Percentiles rank a stretch among this genome's conserved stretches.
These are phyloP conservation scores for Ustilago xerochloae DNA, from an alignment of 1,284 basidiomycete genomes.

Conservation along the genomic window DNA sequence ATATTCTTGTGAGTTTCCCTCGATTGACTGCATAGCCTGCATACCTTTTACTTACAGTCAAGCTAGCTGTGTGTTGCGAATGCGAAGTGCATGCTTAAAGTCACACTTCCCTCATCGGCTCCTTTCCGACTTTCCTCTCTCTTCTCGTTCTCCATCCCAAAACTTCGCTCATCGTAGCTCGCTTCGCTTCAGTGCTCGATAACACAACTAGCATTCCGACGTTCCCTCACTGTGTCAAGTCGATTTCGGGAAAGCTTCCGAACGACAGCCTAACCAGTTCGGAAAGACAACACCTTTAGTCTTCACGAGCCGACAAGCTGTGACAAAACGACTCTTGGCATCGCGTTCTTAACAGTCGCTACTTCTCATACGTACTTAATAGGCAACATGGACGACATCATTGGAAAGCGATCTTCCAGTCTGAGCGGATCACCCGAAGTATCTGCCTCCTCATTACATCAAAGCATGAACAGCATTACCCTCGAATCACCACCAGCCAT, in stretches of 20 bases:
- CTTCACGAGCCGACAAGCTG: not conserved
- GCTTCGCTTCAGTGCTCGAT: not conserved
- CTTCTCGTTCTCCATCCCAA: not conserved
- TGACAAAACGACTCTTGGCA: not conserved
- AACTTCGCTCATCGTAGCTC: too few species aligned
- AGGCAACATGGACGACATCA: not conserved
- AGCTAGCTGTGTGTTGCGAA: slow-evolving; percentile 11
- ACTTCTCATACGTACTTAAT: not conserved
- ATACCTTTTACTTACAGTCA: not conserved
- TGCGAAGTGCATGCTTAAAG: not conserved
- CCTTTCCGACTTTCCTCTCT: not conserved
- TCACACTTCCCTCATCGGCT: not conserved
- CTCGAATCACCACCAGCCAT: slow-evolving; percentile 32
- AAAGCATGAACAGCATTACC: not conserved
- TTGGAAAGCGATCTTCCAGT: not conserved
- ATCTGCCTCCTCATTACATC: not conserved
- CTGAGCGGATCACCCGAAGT: slow-evolving; percentile 3
- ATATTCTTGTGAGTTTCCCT: not conserved
- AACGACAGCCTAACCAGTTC: not conserved
- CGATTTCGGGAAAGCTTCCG: not conserved
- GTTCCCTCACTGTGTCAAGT: not conserved
- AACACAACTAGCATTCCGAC: not conserved
- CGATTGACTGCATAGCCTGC: slow-evolving; percentile 24
- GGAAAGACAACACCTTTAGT: not conserved
- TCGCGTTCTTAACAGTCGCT: not conserved